Evolutionary conservation across 2,329 filamentous ascomycete genomes (phyloP), one percentile per base, ranked within the genome.

Genomic region (Knufia fluminis): DNA sequence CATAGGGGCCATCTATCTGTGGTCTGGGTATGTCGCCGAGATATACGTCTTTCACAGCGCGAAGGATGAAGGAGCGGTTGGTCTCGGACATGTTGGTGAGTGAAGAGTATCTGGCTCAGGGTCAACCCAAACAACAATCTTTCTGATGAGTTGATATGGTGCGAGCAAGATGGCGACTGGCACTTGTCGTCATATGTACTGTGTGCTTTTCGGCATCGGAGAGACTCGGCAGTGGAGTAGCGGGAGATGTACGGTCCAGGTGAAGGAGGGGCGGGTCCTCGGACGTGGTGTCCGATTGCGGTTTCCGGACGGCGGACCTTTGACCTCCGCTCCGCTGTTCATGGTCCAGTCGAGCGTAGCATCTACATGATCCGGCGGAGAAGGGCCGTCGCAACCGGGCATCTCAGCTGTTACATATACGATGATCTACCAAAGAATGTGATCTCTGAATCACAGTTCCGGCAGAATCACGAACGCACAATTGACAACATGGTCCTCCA

Each of bases 51-150:
- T 72, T 66, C 45, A 74, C 57, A 3, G 68, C 66, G 35, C 66
- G 66, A 10, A 76, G 66, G 35, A 75, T 73, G 52, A 74, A 74
- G 6, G 73, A 68, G 1, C 62, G 69, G 57, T 73, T 76, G 28
- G 26, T 19, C 14, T 35, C 22, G 10, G 31, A 38, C 28, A 23
- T 41, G 6, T 9, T 41, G 38, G 17, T 23, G 8, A 17, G 10
- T 22, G n/a, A 12, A 6, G 7, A 12, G n/a, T 19, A 8, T 41
- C 22, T 41, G 19, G 35, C n/a, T 6, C 7, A 16, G n/a, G 19
- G 19, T n/a, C 35, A 38, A 16, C n/a, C 6, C 6, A 7, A 16
- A 38, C 19, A 7, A 38, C 35, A 7, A 20, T 38, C 6, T 16
- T 4, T 38, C 7, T 38, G 35, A 20, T 16, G n/a, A 16, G 14